Evolutionary conservation across 108 stramenopile genomes (phyloP).

Genomic region (Nannochloropsis salina): DNA sequence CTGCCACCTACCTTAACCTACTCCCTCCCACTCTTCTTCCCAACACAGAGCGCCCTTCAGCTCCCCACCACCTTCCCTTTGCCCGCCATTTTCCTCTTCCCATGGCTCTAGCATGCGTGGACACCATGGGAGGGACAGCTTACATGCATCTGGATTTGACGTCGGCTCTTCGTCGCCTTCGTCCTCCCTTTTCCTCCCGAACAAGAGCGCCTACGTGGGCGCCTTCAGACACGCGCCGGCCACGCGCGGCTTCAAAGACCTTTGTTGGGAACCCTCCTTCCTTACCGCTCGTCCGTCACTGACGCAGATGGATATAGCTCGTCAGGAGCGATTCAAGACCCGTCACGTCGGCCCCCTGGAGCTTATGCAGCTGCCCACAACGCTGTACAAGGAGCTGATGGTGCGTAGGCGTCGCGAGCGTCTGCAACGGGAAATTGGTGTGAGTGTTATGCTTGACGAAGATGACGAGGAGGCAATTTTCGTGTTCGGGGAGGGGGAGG

Average conservation of each 20-base stretch:
- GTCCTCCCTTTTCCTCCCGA: not conserved
- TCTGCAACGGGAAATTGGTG: not conserved
- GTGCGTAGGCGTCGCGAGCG: not conserved
- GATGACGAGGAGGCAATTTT: not conserved
- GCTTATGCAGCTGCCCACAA: not conserved
- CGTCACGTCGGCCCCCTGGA: slow-evolving; percentile 6
- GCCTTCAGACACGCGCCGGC: not conserved
- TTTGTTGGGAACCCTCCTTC: not conserved
- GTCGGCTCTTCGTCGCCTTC: too few species aligned
- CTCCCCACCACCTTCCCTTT: not conserved
- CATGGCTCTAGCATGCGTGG: too few species aligned
- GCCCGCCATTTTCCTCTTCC: not conserved
- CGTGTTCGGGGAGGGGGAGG: slow-evolving; percentile 8
- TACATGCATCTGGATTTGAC: too few species aligned
- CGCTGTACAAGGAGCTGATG: not conserved
- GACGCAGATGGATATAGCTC: not conserved
- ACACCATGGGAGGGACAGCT: too few species aligned
- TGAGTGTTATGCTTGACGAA: not conserved
- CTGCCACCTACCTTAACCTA: too few species aligned
- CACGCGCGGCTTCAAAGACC: slow-evolving; percentile 4
- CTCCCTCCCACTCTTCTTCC: not conserved
- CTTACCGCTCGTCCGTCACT: not conserved
- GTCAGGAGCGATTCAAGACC: slow-evolving; percentile 10
- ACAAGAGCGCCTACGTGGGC: slow-evolving; percentile 6
- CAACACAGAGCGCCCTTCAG: not conserved